Base-by-base conservation (phyloP, 192 early-diverging fungal genomes). In the Geranomyces variabilis region DNA sequence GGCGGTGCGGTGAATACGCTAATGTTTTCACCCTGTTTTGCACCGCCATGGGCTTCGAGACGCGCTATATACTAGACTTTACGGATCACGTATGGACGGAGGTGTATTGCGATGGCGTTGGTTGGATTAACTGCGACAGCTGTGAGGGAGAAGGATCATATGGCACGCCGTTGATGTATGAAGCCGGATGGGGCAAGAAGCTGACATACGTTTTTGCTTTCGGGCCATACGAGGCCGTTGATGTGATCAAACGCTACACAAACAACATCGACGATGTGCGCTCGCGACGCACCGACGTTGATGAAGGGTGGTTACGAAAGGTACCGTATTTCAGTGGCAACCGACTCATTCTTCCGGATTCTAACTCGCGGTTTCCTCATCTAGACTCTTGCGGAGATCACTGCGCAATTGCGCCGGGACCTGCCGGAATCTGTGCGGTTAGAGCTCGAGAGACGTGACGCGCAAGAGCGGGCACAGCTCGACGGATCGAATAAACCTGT, bases 31-130 rank as follows among this genome's bases (percentile, higher is more conserved):
- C 56, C 0, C 56, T 82, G 19, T 68, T 83, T 29, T 51, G 43
- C 30, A 67, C 53, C 21, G 31, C 79, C 21, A 68, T 83, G 70
- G 81, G 81, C 13, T 79, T 82, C 30, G 81, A 83, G 28, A 69
- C 75, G 14, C 78, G 81, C 13, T 83, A 83, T 45, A 66, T 80
- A 15, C 51, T 78, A 46, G 81, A 83, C 51, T 78, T 67, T 31
- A 83, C 81, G 31, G 81, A 83, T 58, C 81, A 83, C 65, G 81
- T 77, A 15, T 83, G 79, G 78, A 79, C 67, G 17, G 81, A 83
- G 67, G 63, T 82, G 28, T 82, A 69, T 31, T 56, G 22, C 12
- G 73, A 79, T 22, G 14, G 9, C 10, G 43, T 58, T 41, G 44
- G 51, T 12, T 79, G 77, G 77, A 30, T 80, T 6, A 70, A 77